Evolutionary conservation across 768 basidiomycete genomes (phyloP).

Genomic region (Tulasnella sp.): DNA sequence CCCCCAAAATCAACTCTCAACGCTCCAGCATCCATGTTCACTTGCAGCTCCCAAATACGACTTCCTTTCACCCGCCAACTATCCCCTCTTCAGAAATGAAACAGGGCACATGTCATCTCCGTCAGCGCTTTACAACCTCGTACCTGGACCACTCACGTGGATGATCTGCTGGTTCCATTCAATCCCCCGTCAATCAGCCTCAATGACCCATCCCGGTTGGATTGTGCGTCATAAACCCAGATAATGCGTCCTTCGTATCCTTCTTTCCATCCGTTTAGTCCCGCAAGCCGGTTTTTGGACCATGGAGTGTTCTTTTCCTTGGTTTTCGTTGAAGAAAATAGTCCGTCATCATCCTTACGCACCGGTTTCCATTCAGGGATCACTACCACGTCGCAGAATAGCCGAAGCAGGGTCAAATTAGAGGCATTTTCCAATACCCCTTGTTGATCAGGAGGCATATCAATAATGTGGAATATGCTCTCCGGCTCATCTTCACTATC

Average conservation of each 20-base stretch:
- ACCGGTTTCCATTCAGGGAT: conserved; percentile 26
- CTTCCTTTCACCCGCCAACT: conserved; percentile 65
- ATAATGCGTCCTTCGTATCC: conserved; percentile 51
- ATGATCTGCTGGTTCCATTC: conserved; percentile 52
- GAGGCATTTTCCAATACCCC: conserved; percentile 38
- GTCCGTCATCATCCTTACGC: conserved; percentile 31
- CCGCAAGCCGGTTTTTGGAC: conserved; percentile 45
- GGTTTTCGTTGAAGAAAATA: conserved; percentile 29
- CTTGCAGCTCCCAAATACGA: conserved; percentile 61
- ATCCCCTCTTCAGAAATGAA: conserved; percentile 41
- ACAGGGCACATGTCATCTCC: background rate
- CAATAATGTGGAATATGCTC: conserved; percentile 35
- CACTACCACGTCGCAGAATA: conserved; percentile 60
- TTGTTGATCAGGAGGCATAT: conserved; percentile 35
- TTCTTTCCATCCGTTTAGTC: conserved; percentile 56
- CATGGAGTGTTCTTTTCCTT: background rate
- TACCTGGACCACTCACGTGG: conserved; percentile 42
- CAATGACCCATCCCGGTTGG: conserved; percentile 52
- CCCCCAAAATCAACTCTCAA: conserved; percentile 68
- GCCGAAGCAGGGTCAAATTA: conserved; percentile 51
- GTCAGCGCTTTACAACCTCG: background rate
- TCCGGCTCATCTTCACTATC: conserved; percentile 22
- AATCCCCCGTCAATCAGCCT: conserved; percentile 50
- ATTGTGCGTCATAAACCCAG: conserved; percentile 63
- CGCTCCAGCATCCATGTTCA: conserved; percentile 43